phyloP scores from a whole-genome alignment of 495 filamentous ascomycete species.

The Neurospora africana region DNA sequence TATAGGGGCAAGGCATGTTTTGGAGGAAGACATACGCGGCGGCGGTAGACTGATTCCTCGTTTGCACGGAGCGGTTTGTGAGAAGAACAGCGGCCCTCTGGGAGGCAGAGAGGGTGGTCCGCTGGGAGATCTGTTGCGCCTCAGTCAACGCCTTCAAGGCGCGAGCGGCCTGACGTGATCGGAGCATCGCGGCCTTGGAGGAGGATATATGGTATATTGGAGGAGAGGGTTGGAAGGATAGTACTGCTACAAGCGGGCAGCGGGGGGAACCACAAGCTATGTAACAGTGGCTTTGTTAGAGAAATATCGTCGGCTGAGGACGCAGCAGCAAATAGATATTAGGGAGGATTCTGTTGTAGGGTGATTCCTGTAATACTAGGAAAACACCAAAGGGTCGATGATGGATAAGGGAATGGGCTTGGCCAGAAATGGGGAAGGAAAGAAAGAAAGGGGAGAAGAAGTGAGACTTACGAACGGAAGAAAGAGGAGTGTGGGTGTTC shows the following conservation, averaged over 20 bases:
- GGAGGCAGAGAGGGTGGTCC: slow-evolving; percentile 14
- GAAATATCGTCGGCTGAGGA: neutral
- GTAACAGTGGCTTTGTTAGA: neutral
- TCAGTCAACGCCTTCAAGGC: slow-evolving; percentile 35
- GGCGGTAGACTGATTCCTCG: slow-evolving; percentile 27
- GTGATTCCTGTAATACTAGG: neutral
- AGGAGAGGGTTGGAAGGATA: neutral
- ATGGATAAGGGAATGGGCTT: neutral
- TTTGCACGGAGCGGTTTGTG: slow-evolving; percentile 14
- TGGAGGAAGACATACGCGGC: slow-evolving; percentile 8
- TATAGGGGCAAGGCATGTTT: neutral
- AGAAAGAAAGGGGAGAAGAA: neutral
- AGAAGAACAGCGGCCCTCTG: slow-evolving; percentile 16
- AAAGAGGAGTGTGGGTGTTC: neutral
- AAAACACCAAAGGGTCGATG: neutral
- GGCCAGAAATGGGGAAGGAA: neutral
- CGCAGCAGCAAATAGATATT: neutral
- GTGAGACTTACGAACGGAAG: neutral
- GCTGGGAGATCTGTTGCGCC: slow-evolving; percentile 21
- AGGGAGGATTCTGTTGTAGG: neutral
- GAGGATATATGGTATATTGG: slow-evolving; percentile 2
- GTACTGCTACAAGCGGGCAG: neutral
- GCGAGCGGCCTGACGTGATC: slow-evolving; percentile 28
- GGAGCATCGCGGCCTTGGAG: slow-evolving; percentile 27
- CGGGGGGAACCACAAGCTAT: neutral